phyloP scores from a whole-genome alignment of 2,329 filamentous ascomycete species.

The Trichophyton simii region DNA sequence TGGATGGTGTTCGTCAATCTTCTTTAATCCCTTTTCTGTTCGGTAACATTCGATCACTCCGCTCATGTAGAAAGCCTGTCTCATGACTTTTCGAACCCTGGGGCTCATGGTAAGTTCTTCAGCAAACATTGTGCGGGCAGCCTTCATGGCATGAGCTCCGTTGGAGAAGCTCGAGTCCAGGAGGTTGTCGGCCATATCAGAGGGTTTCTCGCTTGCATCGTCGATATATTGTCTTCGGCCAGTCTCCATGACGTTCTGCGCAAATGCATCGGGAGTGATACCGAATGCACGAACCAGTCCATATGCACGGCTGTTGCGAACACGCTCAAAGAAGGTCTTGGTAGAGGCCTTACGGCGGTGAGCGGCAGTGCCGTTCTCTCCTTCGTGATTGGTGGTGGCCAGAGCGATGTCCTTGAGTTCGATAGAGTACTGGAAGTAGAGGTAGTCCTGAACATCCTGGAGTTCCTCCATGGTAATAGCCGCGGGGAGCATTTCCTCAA shows the following conservation, averaged over 20 bases:
- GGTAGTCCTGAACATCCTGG: slow-evolving; percentile 90
- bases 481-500: slow-evolving; percentile 68
- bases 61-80: slow-evolving; percentile 68
- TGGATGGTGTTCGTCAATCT: slow-evolving; percentile 87
- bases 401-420: slow-evolving; percentile 69
- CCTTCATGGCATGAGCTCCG: slow-evolving; percentile 59
- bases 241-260: slow-evolving; percentile 68
- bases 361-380: slow-evolving; percentile 48
- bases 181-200: slow-evolving; percentile 74
- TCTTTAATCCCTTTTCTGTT: slow-evolving; percentile 85
- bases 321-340: slow-evolving; percentile 67
- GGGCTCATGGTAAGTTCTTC: slow-evolving; percentile 85
- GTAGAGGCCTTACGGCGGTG: slow-evolving; percentile 75
- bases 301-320: slow-evolving; percentile 68
- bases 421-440: slow-evolving; percentile 82
- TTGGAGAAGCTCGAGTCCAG: slow-evolving; percentile 62
- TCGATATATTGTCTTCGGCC: slow-evolving; percentile 73
- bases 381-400: slow-evolving; percentile 37
- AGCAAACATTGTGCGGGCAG: slow-evolving; percentile 75
- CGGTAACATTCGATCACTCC: slow-evolving; percentile 76
- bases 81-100: slow-evolving; percentile 75
- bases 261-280: slow-evolving; percentile 76
- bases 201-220: slow-evolving; percentile 64
- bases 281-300: slow-evolving; percentile 79
- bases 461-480: slow-evolving; percentile 87